Evolutionary conservation across 2,329 filamentous ascomycete species (phyloP).

Genomic region (Aspergillus clavatus): DNA sequence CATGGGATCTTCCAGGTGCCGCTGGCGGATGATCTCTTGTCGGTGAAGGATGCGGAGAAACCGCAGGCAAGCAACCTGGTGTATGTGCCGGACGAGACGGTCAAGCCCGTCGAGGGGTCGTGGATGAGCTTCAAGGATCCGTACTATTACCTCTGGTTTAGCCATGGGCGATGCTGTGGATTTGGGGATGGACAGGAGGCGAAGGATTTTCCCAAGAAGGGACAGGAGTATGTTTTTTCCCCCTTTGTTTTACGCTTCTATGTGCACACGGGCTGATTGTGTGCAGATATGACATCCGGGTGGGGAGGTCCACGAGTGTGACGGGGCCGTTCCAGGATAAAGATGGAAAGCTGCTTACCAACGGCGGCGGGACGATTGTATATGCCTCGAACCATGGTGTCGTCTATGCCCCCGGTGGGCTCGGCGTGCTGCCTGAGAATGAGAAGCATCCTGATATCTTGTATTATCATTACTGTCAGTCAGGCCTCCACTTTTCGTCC

Average conservation of each 20-base stretch:
- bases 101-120: constrained; percentile 30
- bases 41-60: constrained; percentile 17
- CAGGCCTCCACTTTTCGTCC: not conserved
- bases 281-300: constrained; percentile 30
- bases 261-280: not conserved
- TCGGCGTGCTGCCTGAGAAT: constrained; percentile 29
- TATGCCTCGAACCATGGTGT: constrained; percentile 37
- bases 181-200: constrained; percentile 15
- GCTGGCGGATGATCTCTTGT: constrained; percentile 27
- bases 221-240: constrained; percentile 30
- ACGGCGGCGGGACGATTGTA: constrained; percentile 32
- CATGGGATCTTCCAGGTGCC: constrained; percentile 34
- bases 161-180: constrained; percentile 35
- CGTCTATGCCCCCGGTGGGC: constrained; percentile 38
- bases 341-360: constrained; percentile 19
- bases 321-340: constrained; percentile 35
- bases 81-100: constrained; percentile 14
- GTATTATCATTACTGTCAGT: constrained; percentile 38
- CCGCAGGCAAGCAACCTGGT: constrained; percentile 28
- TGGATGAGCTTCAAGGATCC: constrained; percentile 33
- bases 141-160: constrained; percentile 40
- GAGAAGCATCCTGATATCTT: constrained; percentile 28
- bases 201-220: constrained; percentile 21
- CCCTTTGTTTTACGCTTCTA: not conserved
- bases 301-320: constrained; percentile 31